Conservation (phyloP, 306 rosid species). For the Cicer pinnatifidum region DNA sequence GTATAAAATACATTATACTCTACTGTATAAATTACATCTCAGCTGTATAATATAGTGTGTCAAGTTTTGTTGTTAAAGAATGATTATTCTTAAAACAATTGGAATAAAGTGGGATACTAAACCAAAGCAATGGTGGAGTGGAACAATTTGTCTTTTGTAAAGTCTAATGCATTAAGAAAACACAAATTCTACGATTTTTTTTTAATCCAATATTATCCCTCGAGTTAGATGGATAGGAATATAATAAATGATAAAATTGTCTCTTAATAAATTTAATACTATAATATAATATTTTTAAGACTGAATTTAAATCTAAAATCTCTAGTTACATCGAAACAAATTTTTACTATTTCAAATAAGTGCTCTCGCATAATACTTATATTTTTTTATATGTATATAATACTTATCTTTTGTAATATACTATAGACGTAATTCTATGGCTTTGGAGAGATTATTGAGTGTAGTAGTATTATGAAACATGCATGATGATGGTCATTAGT, state of each 20-base stretch:
- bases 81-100: not conserved
- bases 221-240: too few species aligned
- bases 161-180: constrained; percentile 37
- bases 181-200: not conserved
- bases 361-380: not conserved
- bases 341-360: too few species aligned
- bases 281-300: too few species aligned
- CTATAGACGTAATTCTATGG: not conserved
- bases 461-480: not conserved
- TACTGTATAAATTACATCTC: too few species aligned
- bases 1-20: too few species aligned
- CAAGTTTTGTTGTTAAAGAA: too few species aligned
- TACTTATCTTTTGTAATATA: not conserved
- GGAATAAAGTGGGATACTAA: constrained; percentile 43
- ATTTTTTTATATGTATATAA: not conserved
- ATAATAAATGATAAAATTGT: too few species aligned
- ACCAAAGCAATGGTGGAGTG: constrained; percentile 41
- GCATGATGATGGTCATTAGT: constrained; percentile 24
- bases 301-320: too few species aligned
- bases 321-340: too few species aligned
- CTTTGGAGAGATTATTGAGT: not conserved
- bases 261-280: too few species aligned
- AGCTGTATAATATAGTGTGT: too few species aligned
- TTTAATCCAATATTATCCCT: too few species aligned
- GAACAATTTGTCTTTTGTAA: constrained; percentile 44